Evolutionary conservation across 352 stramenopile genomes (phyloP).

Genomic region (Globisporangium spinosum): DNA sequence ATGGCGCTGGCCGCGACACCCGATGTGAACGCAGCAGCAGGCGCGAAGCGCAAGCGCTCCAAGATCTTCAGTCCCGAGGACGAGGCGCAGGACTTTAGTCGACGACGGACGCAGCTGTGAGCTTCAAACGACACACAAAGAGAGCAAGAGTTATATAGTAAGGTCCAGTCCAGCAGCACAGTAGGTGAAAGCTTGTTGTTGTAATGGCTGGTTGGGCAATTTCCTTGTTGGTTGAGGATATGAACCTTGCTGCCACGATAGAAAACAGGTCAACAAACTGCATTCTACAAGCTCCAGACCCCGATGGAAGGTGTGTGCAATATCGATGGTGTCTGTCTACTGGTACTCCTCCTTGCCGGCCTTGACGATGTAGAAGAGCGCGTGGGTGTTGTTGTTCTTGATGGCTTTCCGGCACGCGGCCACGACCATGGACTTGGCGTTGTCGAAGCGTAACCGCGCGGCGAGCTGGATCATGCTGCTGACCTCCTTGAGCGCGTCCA

Average conservation of each 20-base stretch:
- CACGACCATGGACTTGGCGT: slow-evolving; percentile 81
- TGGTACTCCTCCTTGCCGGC: slow-evolving; percentile 80
- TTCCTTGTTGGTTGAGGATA: neutral
- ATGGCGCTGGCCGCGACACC: slow-evolving; percentile 30
- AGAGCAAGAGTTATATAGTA: neutral
- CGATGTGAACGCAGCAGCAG: neutral
- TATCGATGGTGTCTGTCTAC: slow-evolving; percentile 17
- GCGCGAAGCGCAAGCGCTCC: slow-evolving; percentile 32
- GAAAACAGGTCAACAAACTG: too few relatives aligned
- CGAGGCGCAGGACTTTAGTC: slow-evolving; percentile 23
- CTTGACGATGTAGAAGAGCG: slow-evolving; percentile 85
- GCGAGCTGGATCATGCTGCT: slow-evolving; percentile 92
- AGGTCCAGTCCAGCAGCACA: neutral
- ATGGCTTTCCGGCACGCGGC: slow-evolving; percentile 83
- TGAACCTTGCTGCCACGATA: too few relatives aligned
- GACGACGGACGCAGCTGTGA: slow-evolving; percentile 9
- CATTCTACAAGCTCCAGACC: too few relatives aligned
- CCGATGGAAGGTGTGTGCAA: too few relatives aligned
- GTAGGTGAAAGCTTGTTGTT: neutral
- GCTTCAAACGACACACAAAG: neutral
- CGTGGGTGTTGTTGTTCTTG: slow-evolving; percentile 89
- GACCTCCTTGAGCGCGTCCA: slow-evolving; percentile 90
- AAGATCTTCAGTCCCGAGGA: slow-evolving; percentile 32
- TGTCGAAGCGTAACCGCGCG: slow-evolving; percentile 81
- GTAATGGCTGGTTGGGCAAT: neutral